Base-by-base conservation (phyloP, 1,284 basidiomycete species). In the Irpex rosettiformis region DNA sequence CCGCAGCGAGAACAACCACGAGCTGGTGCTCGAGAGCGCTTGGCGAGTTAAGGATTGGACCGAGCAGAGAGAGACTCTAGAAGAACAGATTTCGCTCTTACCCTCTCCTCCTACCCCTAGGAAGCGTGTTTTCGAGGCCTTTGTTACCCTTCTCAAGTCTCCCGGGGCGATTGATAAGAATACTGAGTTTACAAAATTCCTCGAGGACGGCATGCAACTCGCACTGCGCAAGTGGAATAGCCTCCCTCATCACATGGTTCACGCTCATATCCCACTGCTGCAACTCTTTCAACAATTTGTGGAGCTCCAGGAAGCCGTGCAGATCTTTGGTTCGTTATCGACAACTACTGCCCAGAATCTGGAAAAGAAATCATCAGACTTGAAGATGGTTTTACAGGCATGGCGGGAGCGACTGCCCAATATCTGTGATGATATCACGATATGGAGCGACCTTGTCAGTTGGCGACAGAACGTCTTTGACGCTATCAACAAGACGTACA, bases 251-350 rank as follows among this genome's bases (percentile, higher is more conserved):
- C 84, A 91, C 28, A 84, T 99, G 57, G 96, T 95, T 1, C 81
- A 88, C 33, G 95, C 96, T 1, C 98, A 99, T 71, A 84, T 99
- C 6, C 96, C 97, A 1, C 78, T 99, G 28, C 78, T 99, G 28
- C 96, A 98, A 72, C 91, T 98, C 73, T 99, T 99, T 81, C 97
- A 99, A 75, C 98, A 99, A 71, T 96, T 98, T 64, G 96, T 99
- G 48, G 97, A 99, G 74, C 81, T 99, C 21, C 93, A 96, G 70
- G 97, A 99, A 75, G 96, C 97, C 3, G 89, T 94, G 4, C 89
- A 93, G 65, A 96, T 99, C 52, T 99, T 99, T 69, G 89, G 91
- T 33, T 94, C 91, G 21, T 80, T 99, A 27, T 87, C 92, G 1
- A 84, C 85, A 62, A 99, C 98, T 1, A 98, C 82, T 58, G 89